phyloP scores from a whole-genome alignment of 257 asterid species.

The Jaltomata sinuosa region DNA sequence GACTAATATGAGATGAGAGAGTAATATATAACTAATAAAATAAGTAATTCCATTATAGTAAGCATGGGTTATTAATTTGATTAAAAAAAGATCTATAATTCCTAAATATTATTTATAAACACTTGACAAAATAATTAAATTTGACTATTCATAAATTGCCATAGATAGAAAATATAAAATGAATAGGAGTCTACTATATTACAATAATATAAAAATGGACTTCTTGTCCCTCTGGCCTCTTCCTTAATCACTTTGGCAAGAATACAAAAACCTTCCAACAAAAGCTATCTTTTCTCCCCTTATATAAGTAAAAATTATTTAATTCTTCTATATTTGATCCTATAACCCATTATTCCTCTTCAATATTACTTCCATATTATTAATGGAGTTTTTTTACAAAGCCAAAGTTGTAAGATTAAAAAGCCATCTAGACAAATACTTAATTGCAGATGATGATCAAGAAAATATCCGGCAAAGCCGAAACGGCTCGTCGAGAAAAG shows the following conservation, averaged over 20 bases:
- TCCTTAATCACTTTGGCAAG: background rate
- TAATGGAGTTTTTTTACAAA: conserved; percentile 65
- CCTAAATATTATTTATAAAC: background rate
- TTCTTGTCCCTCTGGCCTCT: background rate
- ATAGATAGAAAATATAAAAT: background rate
- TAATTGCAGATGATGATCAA: conserved; percentile 77
- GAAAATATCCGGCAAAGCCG: conserved; percentile 61
- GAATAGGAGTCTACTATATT: background rate
- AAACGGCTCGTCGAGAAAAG: conserved; percentile 37
- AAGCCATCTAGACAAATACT: conserved; percentile 69
- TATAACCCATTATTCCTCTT: background rate
- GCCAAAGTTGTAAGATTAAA: conserved; percentile 51
- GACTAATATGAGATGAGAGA: too few species aligned
- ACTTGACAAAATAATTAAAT: background rate
- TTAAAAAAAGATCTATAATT: background rate
- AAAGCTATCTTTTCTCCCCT: conserved; percentile 6
- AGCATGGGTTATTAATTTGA: background rate
- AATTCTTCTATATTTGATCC: background rate
- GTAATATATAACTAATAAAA: too few species aligned
- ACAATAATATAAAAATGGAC: background rate
- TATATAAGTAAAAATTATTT: background rate
- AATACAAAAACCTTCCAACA: conserved; percentile 11
- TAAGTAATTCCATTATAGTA: too few species aligned
- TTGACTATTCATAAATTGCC: background rate
- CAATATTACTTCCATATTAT: background rate